Evolutionary conservation across 306 rosid species (phyloP), one percentile per base, ranked within the genome.

Genomic region (Alnus rubra): DNA sequence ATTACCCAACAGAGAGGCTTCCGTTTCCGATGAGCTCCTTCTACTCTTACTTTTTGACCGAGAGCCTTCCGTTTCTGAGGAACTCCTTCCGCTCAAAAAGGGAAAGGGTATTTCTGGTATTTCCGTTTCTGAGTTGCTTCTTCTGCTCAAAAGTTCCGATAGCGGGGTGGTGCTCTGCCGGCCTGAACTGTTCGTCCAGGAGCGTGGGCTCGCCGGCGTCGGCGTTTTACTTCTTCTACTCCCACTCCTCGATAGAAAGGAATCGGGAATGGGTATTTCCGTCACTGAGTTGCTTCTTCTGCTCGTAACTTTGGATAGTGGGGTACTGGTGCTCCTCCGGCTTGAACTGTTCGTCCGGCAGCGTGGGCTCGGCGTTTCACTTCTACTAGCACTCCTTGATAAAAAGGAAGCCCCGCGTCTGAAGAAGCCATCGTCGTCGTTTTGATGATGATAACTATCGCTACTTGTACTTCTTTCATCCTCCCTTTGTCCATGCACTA

Each of bases 351-450:
- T 3, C 30, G 48, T 3, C 13, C 31, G 5, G 5, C 12, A 37
- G 47, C 71, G 58, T 44, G 84, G 64, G 5, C 70, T 82, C 2
- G 86, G 91, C 52, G 91, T 85, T 49, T 70, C 81, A 81, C 88
- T 78, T 52, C 83, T 59, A 78, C 87, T 85, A 44, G 39, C 48
- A 13, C 31, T 70, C 73, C 88, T 88, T 50, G 93, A 89, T 15
- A 77, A 54, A 1, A 83, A 37, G 23, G 78, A 77, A 9, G 31
- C 7, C 14, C 30, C 73, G 53, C 89, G 84, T 33, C 79, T 78
- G 73, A 82, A 82, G 48, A 83, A 67, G 37, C 74, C 79, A n/a
- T 86, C 98, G 23, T 86, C 94, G 39, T 49, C 71, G 80, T 87
- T 87, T 55, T 59, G 85, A 71, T 81, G 81, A 9, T 78, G 78